phyloP scores from a whole-genome alignment of 129 eudicot genomes.

The Smallanthus sonchifolius region DNA sequence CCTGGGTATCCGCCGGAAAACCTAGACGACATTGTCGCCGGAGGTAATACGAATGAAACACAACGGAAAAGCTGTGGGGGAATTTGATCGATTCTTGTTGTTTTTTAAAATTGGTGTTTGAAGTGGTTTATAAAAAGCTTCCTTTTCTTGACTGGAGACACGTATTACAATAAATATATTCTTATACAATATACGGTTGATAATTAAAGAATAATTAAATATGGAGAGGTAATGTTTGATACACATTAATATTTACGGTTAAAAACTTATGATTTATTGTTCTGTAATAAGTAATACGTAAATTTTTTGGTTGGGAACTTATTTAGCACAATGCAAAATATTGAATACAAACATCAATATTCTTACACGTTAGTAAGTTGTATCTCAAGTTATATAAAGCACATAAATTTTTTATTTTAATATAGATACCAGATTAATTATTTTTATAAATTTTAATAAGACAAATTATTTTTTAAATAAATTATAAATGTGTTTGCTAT shows the following conservation, averaged over 20 bases:
- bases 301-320: constrained; percentile 11
- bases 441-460: too few species aligned
- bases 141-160: constrained; percentile 20
- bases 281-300: not conserved
- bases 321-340: not conserved
- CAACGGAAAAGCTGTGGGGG: constrained; percentile 3
- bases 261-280: constrained; percentile 22
- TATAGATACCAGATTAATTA: too few species aligned
- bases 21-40: constrained; percentile 51
- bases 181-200: constrained; percentile 20
- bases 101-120: not conserved
- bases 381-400: not conserved
- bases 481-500: too few species aligned
- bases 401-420: not conserved
- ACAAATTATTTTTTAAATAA: too few species aligned
- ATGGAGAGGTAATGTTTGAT: constrained; percentile 12
- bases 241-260: constrained; percentile 32
- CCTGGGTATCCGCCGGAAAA: constrained; percentile 54
- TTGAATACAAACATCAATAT: not conserved
- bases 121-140: constrained; percentile 35
- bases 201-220: constrained; percentile 20
- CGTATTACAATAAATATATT: constrained; percentile 21
- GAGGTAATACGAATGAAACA: not conserved
- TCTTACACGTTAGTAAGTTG: not conserved
- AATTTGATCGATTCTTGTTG: constrained; percentile 14